A percentile compares a stretch with the other conserved stretches of the same genome.
phyloP scores from a whole-genome alignment of 768 basidiomycete species.

The Amanita jacksonii region DNA sequence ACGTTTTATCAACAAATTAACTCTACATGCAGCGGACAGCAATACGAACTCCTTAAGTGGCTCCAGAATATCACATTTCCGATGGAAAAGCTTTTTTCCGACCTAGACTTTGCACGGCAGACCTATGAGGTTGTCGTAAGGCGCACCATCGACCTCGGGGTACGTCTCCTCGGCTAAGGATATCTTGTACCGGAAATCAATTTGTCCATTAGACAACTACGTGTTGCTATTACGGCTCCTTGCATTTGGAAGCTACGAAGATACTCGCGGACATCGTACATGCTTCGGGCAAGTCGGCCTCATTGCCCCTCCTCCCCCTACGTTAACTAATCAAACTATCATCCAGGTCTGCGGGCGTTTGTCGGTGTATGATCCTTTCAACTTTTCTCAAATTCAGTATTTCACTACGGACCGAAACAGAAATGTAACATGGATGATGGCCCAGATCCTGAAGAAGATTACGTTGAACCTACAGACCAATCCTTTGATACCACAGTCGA shows the following conservation, averaged over 20 bases:
- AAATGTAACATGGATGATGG: constrained; percentile 90
- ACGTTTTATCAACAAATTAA: neutral
- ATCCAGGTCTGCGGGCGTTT: constrained; percentile 70
- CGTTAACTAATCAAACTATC: no score
- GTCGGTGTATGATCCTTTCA: constrained; percentile 51
- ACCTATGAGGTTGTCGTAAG: constrained; percentile 67
- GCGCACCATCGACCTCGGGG: constrained; percentile 64
- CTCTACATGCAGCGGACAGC: constrained; percentile 45
- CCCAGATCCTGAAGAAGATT: constrained; percentile 21
- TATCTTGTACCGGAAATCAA: neutral
- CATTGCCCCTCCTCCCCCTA: neutral
- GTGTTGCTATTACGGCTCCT: constrained; percentile 81
- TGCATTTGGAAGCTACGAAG: constrained; percentile 77
- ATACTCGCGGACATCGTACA: constrained; percentile 69
- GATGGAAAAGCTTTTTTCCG: constrained; percentile 66
- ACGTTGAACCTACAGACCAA: constrained; percentile 49
- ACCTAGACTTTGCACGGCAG: constrained; percentile 56
- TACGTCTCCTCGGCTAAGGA: constrained; percentile 28
- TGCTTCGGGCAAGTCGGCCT: constrained; percentile 36
- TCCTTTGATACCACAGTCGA: constrained; percentile 56
- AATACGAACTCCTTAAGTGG: constrained; percentile 88
- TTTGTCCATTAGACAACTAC: constrained; percentile 67
- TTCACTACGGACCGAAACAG: constrained; percentile 26
- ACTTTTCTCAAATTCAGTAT: neutral
- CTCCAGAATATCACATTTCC: constrained; percentile 81